Base-by-base conservation (phyloP, 179 eudicot species). In the Pouteria campechiana region DNA sequence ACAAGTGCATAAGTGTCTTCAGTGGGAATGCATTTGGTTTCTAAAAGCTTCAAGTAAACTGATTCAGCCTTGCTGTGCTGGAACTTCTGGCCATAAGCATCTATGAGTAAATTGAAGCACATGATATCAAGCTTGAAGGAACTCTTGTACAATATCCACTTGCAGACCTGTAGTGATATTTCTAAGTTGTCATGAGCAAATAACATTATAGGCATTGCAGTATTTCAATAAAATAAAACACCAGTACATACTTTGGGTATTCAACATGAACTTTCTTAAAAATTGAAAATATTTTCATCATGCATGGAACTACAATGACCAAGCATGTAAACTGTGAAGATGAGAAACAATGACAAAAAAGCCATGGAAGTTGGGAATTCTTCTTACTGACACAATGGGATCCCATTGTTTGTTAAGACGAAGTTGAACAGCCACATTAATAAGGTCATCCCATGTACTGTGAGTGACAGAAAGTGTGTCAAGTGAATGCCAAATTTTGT, bases 1-100 rank as follows among this genome's bases (percentile, higher is more conserved):
- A 87, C 82, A 57, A 87, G 81, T 15, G 90, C 90, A 58, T 76
- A 87, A 32, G 94, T 87, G 47, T 79, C 87, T 66, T 83, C 83
- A 8, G 90, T 83, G 23, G 94, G 94, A 52, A 87, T 60, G 43
- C 96, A 87, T 24, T 68, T 61, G 40, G 74, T 74, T 50, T 83
- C 75, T 28, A 83, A 66, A 55, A 87, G 90, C 31, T 75, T 57
- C 24, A 79, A 40, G 44, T 87, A 87, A 25, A 54, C 54, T 9
- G 66, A 60, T 53, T 79, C 83, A 40, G 90, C 96, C 63, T 76
- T 75, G 48, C 44, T 51, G 55, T 64, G 58, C 32, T 46, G 52
- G 41, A 47, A 37, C 30, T 70, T 83, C 31, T 83, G 83, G 20
- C 96, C 94, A 45, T 69, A 83, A 42, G 96, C 93, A 45, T 83